phyloP scores from a whole-genome alignment of 2,329 filamentous ascomycete genomes.

The Aureobasidium sp. region DNA sequence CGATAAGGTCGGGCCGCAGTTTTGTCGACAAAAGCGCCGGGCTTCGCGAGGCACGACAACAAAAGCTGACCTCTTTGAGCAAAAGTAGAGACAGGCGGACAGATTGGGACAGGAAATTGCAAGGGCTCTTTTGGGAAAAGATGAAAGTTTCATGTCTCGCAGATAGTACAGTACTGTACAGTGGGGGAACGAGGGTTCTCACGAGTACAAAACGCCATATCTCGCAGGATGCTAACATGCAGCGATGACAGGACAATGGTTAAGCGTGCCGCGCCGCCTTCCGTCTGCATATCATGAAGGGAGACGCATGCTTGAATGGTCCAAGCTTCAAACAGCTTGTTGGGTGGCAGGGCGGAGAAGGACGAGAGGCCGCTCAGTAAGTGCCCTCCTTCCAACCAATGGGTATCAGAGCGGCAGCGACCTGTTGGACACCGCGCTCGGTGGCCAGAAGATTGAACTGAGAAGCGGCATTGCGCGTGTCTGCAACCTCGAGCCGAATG shows the following conservation, averaged over 20 bases:
- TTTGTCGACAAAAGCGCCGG: constrained; percentile 2
- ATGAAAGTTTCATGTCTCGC: constrained; percentile 1
- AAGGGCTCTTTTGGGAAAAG: not conserved
- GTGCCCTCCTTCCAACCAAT: constrained; percentile 64
- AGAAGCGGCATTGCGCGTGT: constrained; percentile 86
- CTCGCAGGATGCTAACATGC: not conserved
- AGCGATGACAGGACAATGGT: constrained; percentile 3
- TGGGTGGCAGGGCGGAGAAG: not conserved
- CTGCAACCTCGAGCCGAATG: constrained; percentile 54
- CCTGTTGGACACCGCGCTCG: constrained; percentile 73
- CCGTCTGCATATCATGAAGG: constrained; percentile 5
- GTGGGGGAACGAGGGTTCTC: constrained; percentile 5
- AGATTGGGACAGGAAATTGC: not conserved
- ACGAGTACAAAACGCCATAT: not conserved
- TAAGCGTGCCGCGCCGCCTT: constrained; percentile 6
- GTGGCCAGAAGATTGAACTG: constrained; percentile 96
- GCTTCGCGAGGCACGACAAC: not conserved
- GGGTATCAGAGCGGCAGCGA: constrained; percentile 81
- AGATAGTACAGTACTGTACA: not conserved
- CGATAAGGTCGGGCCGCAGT: not conserved
- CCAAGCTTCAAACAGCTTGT: not conserved
- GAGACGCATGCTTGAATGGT: not conserved
- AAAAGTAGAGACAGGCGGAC: not conserved
- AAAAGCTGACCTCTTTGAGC: not conserved
- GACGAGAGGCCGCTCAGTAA: not conserved